These are phyloP conservation scores for Glycine soja DNA, from an alignment of 306 rosid genomes.

Conservation along the genomic window DNA sequence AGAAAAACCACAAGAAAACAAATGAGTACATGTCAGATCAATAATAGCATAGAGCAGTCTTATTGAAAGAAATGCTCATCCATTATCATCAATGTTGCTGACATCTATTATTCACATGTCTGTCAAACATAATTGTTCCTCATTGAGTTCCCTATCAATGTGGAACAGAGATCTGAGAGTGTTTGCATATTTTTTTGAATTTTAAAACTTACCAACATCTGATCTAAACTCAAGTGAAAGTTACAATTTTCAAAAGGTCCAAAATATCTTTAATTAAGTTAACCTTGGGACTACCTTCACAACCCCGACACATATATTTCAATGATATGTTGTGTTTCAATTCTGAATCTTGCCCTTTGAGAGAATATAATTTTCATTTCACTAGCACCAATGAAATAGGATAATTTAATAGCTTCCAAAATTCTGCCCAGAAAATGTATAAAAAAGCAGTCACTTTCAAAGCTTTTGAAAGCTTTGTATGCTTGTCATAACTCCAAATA, in stretches of 20 bases:
- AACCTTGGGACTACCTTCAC: constrained; percentile 13
- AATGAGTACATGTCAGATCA: no score
- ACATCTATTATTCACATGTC: no score
- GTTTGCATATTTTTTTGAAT: neutral
- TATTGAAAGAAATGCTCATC: no score
- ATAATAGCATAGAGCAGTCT: no score
- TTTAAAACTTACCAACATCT: constrained; percentile 25
- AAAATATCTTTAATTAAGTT: constrained; percentile 21
- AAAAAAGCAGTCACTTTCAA: constrained; percentile 24
- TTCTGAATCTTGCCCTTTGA: neutral
- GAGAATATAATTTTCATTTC: neutral
- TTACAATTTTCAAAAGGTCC: constrained; percentile 12
- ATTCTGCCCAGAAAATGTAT: neutral
- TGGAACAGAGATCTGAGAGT: neutral
- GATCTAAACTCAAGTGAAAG: neutral
- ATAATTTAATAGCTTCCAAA: neutral
- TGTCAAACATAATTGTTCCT: neutral
- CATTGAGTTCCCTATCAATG: constrained; percentile 23
- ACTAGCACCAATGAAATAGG: no score
- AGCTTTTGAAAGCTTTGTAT: neutral
- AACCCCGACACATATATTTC: neutral
- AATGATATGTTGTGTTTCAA: constrained; percentile 1
- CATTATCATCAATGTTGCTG: no score
- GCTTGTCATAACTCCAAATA: neutral
- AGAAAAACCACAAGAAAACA: no score